A percentile compares a stretch with the other conserved stretches of the same genome.
These are phyloP conservation scores for Trypethelium eluteriae DNA, from an alignment of 495 filamentous ascomycete species.

Conservation along the genomic window DNA sequence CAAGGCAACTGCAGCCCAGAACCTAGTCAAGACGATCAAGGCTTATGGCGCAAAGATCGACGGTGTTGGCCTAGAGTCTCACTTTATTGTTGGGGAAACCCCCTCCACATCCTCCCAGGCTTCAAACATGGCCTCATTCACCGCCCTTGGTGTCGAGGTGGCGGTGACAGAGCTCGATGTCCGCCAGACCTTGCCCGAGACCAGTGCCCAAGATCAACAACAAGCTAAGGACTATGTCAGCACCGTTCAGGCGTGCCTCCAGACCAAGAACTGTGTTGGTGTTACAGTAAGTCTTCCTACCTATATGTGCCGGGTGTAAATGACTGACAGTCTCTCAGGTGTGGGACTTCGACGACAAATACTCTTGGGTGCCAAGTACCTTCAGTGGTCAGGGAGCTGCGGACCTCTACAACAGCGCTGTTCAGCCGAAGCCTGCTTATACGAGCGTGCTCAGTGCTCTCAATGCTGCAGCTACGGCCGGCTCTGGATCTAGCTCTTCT, in stretches of 20 bases:
- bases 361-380: constrained; percentile 22
- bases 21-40: constrained; percentile 47
- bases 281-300: constrained; percentile 14
- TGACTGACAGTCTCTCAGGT: neutral
- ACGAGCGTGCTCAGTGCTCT: constrained; percentile 5
- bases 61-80: constrained; percentile 56
- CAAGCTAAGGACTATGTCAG: constrained; percentile 22
- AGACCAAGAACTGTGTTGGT: constrained; percentile 21
- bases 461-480: neutral
- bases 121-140: constrained; percentile 20
- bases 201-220: constrained; percentile 12
- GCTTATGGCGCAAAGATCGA: constrained; percentile 50
- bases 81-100: constrained; percentile 50
- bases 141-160: constrained; percentile 21
- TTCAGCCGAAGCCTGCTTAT: constrained; percentile 7
- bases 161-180: constrained; percentile 25
- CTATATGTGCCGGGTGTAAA: neutral
- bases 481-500: neutral
- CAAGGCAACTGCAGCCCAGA: constrained; percentile 40
- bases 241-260: constrained; percentile 17
- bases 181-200: constrained; percentile 20
- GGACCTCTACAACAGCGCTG: constrained; percentile 7
- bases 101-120: constrained; percentile 11
- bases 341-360: constrained; percentile 19
- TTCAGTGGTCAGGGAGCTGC: constrained; percentile 4